These are phyloP conservation scores for Thermothielavioides terrestris DNA, from an alignment of 495 filamentous ascomycete species.

Conservation along the genomic window DNA sequence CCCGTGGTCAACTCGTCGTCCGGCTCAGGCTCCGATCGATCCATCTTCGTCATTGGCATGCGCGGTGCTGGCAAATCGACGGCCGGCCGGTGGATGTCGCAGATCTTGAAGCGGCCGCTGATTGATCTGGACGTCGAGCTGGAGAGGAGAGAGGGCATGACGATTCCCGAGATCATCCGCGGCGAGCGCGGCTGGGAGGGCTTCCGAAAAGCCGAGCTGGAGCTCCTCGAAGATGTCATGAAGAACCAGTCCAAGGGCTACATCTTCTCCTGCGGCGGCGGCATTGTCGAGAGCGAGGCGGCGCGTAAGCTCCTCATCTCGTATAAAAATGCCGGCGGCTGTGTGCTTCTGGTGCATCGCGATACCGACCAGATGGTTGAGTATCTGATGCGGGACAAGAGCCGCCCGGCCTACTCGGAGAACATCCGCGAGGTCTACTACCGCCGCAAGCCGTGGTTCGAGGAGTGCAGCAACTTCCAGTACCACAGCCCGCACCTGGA, in stretches of 20 bases:
- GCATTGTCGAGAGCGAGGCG: slow-evolving; percentile 79
- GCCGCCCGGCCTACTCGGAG: slow-evolving; percentile 85
- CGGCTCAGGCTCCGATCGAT: slow-evolving; percentile 39
- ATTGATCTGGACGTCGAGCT: slow-evolving; percentile 84
- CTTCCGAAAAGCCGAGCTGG: slow-evolving; percentile 75
- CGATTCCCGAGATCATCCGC: slow-evolving; percentile 78
- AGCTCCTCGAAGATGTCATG: slow-evolving; percentile 61
- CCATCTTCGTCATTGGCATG: slow-evolving; percentile 95
- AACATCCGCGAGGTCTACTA: slow-evolving; percentile 90
- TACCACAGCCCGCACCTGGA: slow-evolving; percentile 71
- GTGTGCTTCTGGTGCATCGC: slow-evolving; percentile 79
- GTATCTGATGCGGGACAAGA: slow-evolving; percentile 83
- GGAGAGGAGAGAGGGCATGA: slow-evolving; percentile 59
- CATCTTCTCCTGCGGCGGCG: slow-evolving; percentile 90
- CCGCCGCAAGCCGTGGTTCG: slow-evolving; percentile 83
- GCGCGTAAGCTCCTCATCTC: slow-evolving; percentile 66
- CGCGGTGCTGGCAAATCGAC: slow-evolving; percentile 96
- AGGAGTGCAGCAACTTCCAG: slow-evolving; percentile 90
- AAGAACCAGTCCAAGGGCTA: slow-evolving; percentile 65
- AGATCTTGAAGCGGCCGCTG: slow-evolving; percentile 64
- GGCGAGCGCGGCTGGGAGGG: slow-evolving; percentile 71
- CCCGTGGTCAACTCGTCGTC: slow-evolving; percentile 32
- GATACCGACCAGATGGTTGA: slow-evolving; percentile 84
- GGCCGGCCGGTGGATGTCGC: slow-evolving; percentile 72
- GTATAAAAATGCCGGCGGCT: slow-evolving; percentile 74